phyloP scores from a whole-genome alignment of 2,329 filamentous ascomycete genomes.

The Rhynchosporium secalis region DNA sequence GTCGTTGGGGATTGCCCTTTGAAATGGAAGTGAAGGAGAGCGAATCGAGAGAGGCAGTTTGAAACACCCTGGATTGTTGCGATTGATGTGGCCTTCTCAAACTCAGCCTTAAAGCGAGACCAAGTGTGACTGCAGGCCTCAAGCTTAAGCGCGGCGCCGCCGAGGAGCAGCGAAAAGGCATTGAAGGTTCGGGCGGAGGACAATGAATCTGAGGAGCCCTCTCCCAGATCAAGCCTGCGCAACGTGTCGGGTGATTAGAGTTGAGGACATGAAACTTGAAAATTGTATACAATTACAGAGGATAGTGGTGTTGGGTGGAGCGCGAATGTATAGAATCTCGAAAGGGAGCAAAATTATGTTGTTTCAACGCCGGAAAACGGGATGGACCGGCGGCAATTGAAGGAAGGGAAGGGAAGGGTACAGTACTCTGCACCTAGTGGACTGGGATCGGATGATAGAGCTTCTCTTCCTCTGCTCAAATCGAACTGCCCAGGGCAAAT shows the following conservation, averaged over 20 bases:
- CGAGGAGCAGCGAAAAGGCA: slow-evolving; percentile 34
- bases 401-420: background rate
- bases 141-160: slow-evolving; percentile 35
- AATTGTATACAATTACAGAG: slow-evolving; percentile 6
- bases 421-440: background rate
- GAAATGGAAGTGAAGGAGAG: slow-evolving; percentile 26
- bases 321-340: slow-evolving; percentile 20
- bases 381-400: background rate
- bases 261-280: slow-evolving; percentile 21
- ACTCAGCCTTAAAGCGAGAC: slow-evolving; percentile 34
- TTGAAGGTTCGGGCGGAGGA: slow-evolving; percentile 17
- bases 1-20: slow-evolving; percentile 24
- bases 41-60: slow-evolving; percentile 34
- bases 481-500: slow-evolving; percentile 19
- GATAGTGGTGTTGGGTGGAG: slow-evolving; percentile 22
- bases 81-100: slow-evolving; percentile 40
- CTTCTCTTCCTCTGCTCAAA: background rate
- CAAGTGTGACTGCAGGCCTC: slow-evolving; percentile 25
- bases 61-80: slow-evolving; percentile 35
- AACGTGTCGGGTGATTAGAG: slow-evolving; percentile 29
- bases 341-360: slow-evolving; percentile 13
- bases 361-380: slow-evolving; percentile 4
- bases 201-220: slow-evolving; percentile 22
- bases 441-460: background rate
- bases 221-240: slow-evolving; percentile 28